Conservation (phyloP, 768 basidiomycete species). For the Rhodocollybia butyracea region DNA sequence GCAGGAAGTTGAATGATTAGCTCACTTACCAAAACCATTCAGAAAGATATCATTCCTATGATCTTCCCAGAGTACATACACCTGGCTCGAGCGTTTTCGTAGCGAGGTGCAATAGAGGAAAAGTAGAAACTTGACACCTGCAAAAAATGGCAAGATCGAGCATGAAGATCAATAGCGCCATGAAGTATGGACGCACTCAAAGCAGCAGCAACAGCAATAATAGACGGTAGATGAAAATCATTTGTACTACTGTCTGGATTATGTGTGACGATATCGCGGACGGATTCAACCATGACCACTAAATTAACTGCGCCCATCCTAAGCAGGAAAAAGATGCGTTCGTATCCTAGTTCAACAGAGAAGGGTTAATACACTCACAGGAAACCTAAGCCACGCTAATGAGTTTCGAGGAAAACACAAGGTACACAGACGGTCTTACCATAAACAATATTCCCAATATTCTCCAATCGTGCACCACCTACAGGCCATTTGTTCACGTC, state of each 20-base stretch:
- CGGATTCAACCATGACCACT: slow-evolving; percentile 86
- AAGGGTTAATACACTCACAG: slow-evolving; percentile 33
- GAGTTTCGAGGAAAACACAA: too few species aligned
- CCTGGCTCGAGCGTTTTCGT: slow-evolving; percentile 83
- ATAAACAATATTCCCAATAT: slow-evolving; percentile 86
- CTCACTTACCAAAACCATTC: slow-evolving; percentile 79
- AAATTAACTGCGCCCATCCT: slow-evolving; percentile 93
- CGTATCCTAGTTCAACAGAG: background rate
- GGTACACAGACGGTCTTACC: too few species aligned
- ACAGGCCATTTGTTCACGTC: slow-evolving; percentile 91
- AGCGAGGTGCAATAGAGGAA: slow-evolving; percentile 86
- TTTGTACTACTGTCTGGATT: slow-evolving; percentile 44
- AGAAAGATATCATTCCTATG: slow-evolving; percentile 92
- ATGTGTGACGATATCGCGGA: slow-evolving; percentile 64
- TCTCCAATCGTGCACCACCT: slow-evolving; percentile 83
- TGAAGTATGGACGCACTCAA: slow-evolving; percentile 57
- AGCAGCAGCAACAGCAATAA: slow-evolving; percentile 81
- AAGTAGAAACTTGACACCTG: slow-evolving; percentile 80
- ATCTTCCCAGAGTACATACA: slow-evolving; percentile 92
- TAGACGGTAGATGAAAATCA: slow-evolving; percentile 74
- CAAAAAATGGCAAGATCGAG: background rate
- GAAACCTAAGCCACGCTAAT: too few species aligned
- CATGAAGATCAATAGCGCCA: too few species aligned
- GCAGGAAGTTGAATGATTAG: too few species aligned
- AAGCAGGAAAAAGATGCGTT: background rate